phyloP scores from a whole-genome alignment of 768 basidiomycete species.

The Tylopilus plumbeoviolaceoides region DNA sequence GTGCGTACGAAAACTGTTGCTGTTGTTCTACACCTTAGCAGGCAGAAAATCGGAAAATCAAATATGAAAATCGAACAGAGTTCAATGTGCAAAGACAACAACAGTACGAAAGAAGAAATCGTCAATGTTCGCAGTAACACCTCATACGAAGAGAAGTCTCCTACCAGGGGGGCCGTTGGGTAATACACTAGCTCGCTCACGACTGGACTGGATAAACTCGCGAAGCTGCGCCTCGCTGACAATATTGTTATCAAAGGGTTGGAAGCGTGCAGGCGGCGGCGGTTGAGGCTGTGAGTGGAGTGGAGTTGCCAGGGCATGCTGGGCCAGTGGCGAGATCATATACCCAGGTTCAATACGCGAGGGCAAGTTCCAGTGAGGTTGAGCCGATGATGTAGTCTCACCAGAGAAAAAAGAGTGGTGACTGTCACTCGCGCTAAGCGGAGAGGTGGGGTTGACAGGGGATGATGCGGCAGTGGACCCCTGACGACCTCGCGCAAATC shows the following conservation, averaged over 20 bases:
- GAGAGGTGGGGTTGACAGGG: constrained; percentile 53
- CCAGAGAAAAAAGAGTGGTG: constrained; percentile 47
- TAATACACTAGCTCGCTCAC: constrained; percentile 45
- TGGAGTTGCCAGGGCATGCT: constrained; percentile 39
- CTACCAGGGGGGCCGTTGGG: constrained; percentile 42
- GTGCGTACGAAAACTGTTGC: constrained; percentile 31
- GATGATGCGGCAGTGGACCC: constrained; percentile 56
- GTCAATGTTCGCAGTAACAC: constrained; percentile 31
- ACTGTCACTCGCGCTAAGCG: constrained; percentile 47
- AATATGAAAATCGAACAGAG: constrained; percentile 13
- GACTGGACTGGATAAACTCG: constrained; percentile 70
- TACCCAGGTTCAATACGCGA: constrained; percentile 40
- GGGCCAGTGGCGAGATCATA: constrained; percentile 45
- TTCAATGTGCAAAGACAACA: constrained; percentile 22
- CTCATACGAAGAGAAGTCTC: constrained; percentile 43
- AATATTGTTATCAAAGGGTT: constrained; percentile 48
- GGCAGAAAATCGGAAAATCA: constrained; percentile 6
- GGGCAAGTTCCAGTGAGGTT: constrained; percentile 44
- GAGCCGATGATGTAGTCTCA: constrained; percentile 34
- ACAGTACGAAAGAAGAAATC: constrained; percentile 26
- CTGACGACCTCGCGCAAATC: constrained; percentile 71
- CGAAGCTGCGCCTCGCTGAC: constrained; percentile 75
- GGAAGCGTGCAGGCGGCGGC: constrained; percentile 42
- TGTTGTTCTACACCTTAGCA: constrained; percentile 34
- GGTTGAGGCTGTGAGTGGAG: constrained; percentile 35